Evolutionary conservation across 352 stramenopile species (phyloP).

Genomic region (Blastocystis sp.): DNA sequence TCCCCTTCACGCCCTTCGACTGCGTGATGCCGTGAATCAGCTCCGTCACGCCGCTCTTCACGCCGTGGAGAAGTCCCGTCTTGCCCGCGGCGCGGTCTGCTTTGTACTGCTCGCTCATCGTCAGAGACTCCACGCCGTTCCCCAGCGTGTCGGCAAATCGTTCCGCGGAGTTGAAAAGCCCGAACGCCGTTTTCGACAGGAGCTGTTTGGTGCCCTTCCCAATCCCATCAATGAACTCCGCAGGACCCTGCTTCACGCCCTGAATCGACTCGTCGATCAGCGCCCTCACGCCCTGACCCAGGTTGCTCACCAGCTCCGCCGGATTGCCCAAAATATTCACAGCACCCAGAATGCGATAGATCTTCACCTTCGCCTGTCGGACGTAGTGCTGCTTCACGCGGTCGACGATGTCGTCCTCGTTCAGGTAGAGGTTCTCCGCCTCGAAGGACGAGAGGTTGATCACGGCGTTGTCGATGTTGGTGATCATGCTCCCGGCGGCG

Average conservation of each 20-base stretch:
- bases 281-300: constrained; percentile 84
- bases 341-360: constrained; percentile 86
- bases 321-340: constrained; percentile 87
- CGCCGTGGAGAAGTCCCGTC: constrained; percentile 47
- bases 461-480: constrained; percentile 83
- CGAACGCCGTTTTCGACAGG: constrained; percentile 84
- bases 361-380: constrained; percentile 83
- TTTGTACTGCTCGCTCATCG: constrained; percentile 87
- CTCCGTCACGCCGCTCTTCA: constrained; percentile 47
- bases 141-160: constrained; percentile 87
- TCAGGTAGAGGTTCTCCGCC: constrained; percentile 85
- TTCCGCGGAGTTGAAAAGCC: constrained; percentile 86
- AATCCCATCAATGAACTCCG: constrained; percentile 84
- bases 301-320: constrained; percentile 84
- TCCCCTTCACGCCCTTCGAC: constrained; percentile 9
- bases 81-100: constrained; percentile 78
- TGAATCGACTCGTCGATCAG: constrained; percentile 88
- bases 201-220: constrained; percentile 85
- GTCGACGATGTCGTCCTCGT: constrained; percentile 81
- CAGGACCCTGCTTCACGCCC: constrained; percentile 81
- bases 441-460: constrained; percentile 86
- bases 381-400: constrained; percentile 87
- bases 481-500: constrained; percentile 78
- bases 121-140: constrained; percentile 83
- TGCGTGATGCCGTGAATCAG: constrained; percentile 45